Evolutionary conservation across 106 monocot species (phyloP), one percentile per base, ranked within the genome.

Genomic region (Apostasia ramifera): DNA sequence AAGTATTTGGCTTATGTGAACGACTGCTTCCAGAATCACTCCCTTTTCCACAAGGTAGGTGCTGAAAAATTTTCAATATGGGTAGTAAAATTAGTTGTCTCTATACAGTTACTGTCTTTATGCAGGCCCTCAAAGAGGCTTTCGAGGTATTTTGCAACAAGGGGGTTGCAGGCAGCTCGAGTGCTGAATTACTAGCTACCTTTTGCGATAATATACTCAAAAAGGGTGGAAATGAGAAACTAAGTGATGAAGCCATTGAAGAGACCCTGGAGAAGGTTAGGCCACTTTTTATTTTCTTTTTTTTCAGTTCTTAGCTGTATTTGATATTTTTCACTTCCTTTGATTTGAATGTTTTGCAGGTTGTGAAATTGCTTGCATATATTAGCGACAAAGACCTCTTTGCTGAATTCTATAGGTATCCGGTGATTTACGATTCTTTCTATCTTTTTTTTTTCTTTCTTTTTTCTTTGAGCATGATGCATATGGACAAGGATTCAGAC

Each of bases 61-160:
- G 7, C 57, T 66, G 26, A 14, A 57, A 40, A 43, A 65, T 61
- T 61, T 54, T 1, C 43, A 51, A 11, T 58, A 48, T 44, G 40
- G 46, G 1, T 47, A 41, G 48, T 15, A 56, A 37, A 4, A 55
- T 37, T 47, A 8, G 26, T 51, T 70, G 14, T 50, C 48, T 47
- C 57, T 66, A 8, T 68, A 53, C 53, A 50, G 40, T 55, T 7
- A 47, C 2, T 65, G 10, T 46, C 26, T 63, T 48, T 53, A 57
- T 51, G 3, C 69, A 86, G 90, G 90, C 90, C 44, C 76, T 90
- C 26, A 90, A 86, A 78, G 90, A 90, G 55, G 90, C 90, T 8
- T 90, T 90, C 76, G 90, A 90, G 69, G 86, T 83, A 5, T 90
- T 90, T 63, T 90, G 86, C 57, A 86, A 90, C 73, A 86, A 90